Base-by-base conservation (phyloP, 2,329 filamentous ascomycete species). In the Byssoonygena ceratinophila region DNA sequence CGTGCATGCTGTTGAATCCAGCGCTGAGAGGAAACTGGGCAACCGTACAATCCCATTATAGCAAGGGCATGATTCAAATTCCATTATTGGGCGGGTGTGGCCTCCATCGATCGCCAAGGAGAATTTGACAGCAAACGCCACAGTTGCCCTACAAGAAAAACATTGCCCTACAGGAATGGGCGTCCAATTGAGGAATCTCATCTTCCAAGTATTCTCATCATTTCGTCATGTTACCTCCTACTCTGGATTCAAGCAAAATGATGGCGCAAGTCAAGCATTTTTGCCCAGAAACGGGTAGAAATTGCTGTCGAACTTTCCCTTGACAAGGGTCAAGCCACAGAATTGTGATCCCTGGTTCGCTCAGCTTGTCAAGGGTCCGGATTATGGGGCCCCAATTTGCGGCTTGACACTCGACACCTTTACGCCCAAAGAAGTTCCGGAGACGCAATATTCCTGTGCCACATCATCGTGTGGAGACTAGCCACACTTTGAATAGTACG, bases 51-150 rank as follows among this genome's bases (percentile, higher is more conserved):
- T n/a, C n/a, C n/a, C n/a, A n/a, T n/a, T n/a, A n/a, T n/a, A n/a
- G n/a, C n/a, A n/a, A n/a, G n/a, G n/a, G n/a, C n/a, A n/a, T n/a
- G n/a, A n/a, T n/a, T n/a, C n/a, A n/a, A n/a, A n/a, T n/a, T n/a
- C n/a, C n/a, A n/a, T n/a, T n/a, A n/a, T n/a, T n/a, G n/a, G n/a
- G n/a, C n/a, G n/a, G n/a, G n/a, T n/a, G n/a, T n/a, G n/a, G n/a
- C n/a, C 12, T 41, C 37, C 27, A 5, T 44, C 36, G 47, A 50
- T 32, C 27, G 43, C 50, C 41, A 52, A 52, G 50, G 27, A 52
- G 14, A 36, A 52, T 52, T 47, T 40, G 34, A 47, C 50, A 52
- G 50, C 50, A 52, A 52, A 39, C 50, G 50, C 50, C 50, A 52
- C 50, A 47, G 34, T 40, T 40, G 43, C 44, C 49, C 49, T 51